Percentiles rank a stretch among this genome's conserved stretches.
These are phyloP conservation scores for Escallonia herrerae DNA, from an alignment of 129 eudicot genomes.

Conservation along the genomic window DNA sequence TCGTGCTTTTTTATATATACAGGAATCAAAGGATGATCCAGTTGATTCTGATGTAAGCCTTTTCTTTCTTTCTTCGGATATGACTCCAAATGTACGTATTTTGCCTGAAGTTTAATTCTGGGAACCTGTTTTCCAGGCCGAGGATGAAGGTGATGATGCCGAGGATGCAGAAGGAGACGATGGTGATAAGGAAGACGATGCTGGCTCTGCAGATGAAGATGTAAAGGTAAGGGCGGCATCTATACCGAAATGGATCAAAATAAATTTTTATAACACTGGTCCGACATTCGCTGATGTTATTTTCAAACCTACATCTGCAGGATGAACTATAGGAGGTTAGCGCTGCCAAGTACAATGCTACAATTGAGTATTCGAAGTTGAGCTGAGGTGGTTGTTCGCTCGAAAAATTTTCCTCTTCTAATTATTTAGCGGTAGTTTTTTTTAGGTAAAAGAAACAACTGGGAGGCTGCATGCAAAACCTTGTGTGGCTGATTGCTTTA, in stretches of 20 bases:
- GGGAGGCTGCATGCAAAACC: background rate
- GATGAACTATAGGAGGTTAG: constrained; percentile 48
- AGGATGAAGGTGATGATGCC: constrained; percentile 43
- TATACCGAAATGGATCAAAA: too few relatives aligned
- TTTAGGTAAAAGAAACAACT: constrained; percentile 2
- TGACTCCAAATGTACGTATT: background rate
- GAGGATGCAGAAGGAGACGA: constrained; percentile 21
- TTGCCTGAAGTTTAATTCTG: background rate
- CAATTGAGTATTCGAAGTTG: background rate
- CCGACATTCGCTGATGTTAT: too few relatives aligned
- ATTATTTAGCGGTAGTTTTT: background rate
- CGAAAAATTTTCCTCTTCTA: background rate
- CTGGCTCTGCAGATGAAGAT: constrained; percentile 1
- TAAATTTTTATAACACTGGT: too few relatives aligned
- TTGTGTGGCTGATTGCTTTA: background rate
- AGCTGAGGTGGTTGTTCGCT: constrained; percentile 1
- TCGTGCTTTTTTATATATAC: background rate
- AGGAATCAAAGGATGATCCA: constrained; percentile 76
- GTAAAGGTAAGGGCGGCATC: constrained; percentile 20
- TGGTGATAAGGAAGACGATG: constrained; percentile 17
- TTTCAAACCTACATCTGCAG: constrained; percentile 26
- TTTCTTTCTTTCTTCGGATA: background rate
- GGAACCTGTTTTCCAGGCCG: constrained; percentile 35
- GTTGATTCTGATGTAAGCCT: constrained; percentile 73
- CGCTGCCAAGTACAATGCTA: background rate